These are phyloP conservation scores for Davidsoniella eucalypti DNA, from an alignment of 2,329 filamentous ascomycete genomes.

Conservation along the genomic window DNA sequence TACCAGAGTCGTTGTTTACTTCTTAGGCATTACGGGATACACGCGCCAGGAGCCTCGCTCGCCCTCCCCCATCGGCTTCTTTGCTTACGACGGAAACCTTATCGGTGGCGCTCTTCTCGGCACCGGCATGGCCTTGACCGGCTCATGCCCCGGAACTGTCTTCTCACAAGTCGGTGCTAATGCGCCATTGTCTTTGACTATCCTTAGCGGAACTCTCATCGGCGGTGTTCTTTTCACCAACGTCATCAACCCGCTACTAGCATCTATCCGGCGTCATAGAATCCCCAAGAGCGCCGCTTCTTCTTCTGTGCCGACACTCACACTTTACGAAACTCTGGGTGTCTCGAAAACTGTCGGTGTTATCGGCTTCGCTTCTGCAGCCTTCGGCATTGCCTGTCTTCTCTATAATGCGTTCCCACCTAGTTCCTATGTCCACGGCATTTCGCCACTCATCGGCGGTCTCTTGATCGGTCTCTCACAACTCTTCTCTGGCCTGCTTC, in stretches of 20 bases:
- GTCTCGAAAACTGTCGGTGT: constrained; percentile 23
- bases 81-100: constrained; percentile 47
- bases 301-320: constrained; percentile 15
- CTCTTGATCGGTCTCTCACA: constrained; percentile 42
- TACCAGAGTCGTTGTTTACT: constrained; percentile 27
- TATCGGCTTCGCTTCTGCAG: constrained; percentile 27
- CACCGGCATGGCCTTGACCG: constrained; percentile 48
- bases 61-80: constrained; percentile 35
- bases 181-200: constrained; percentile 32
- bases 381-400: constrained; percentile 22
- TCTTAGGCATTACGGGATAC: constrained; percentile 28
- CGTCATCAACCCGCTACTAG: constrained; percentile 21
- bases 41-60: constrained; percentile 30
- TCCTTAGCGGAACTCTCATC: constrained; percentile 35
- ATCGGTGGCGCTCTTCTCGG: constrained; percentile 46
- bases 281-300: not conserved
- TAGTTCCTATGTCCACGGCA: constrained; percentile 20
- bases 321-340: constrained; percentile 26
- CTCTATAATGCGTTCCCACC: constrained; percentile 20
- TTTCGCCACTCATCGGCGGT: constrained; percentile 37
- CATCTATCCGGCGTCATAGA: not conserved
- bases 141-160: constrained; percentile 49
- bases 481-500: constrained; percentile 35
- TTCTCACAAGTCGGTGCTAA: constrained; percentile 42
- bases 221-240: constrained; percentile 39